These are phyloP conservation scores for Juglanconis oblonga DNA, from an alignment of 2,329 filamentous ascomycete genomes.

Conservation along the genomic window DNA sequence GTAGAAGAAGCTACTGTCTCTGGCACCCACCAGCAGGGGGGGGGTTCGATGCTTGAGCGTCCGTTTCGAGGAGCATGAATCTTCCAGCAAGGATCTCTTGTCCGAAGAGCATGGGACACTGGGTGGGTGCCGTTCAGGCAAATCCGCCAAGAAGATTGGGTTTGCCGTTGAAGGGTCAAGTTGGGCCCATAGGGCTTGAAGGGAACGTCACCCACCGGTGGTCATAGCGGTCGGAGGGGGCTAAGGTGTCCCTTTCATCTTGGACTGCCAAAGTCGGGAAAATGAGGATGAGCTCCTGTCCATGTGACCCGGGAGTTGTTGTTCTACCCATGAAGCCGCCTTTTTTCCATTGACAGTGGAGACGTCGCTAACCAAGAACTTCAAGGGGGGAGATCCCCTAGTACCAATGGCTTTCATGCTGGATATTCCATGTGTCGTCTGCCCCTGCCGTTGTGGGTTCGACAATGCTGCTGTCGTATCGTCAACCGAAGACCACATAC, in stretches of 20 bases:
- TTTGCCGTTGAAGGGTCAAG: background rate
- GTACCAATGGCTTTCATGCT: background rate
- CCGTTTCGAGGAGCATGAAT: constrained; percentile 40
- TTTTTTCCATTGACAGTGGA: background rate
- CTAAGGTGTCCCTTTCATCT: background rate
- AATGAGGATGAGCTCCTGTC: background rate
- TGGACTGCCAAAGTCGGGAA: background rate
- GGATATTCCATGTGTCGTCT: background rate
- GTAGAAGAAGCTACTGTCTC: background rate
- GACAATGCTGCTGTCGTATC: constrained; percentile 11
- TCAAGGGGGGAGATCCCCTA: background rate
- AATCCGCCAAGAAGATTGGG: constrained; percentile 14
- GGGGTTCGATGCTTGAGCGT: constrained; percentile 23
- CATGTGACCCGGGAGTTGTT: background rate
- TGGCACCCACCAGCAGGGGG: constrained; percentile 20
- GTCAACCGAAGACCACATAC: constrained; percentile 7
- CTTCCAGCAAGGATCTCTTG: constrained; percentile 34
- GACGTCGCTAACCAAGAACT: background rate
- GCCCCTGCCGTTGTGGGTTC: background rate
- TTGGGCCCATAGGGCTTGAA: background rate
- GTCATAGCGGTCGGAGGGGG: background rate
- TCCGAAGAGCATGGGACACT: constrained; percentile 45
- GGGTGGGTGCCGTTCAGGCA: constrained; percentile 23
- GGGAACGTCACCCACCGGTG: background rate
- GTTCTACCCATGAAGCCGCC: background rate